Conservation (phyloP, 805 yeast species). For the Schwanniomyces occidentalis region DNA sequence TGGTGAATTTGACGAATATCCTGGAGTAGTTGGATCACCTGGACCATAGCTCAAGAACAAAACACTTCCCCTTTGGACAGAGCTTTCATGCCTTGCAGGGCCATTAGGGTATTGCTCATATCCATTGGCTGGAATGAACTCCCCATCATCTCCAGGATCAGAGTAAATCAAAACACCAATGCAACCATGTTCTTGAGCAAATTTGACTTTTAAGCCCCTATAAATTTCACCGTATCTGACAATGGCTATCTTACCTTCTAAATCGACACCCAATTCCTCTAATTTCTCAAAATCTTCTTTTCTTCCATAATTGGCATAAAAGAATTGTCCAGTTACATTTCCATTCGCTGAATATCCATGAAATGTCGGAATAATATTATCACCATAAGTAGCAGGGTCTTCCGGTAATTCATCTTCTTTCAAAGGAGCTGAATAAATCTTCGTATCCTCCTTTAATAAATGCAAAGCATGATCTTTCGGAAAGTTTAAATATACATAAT, state of each 20-base stretch:
- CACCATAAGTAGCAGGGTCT: constrained; percentile 49
- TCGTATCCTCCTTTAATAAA: constrained; percentile 33
- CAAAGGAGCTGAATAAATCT: constrained; percentile 54
- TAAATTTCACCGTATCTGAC: constrained; percentile 66
- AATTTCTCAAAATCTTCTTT: constrained; percentile 56
- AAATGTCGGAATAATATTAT: constrained; percentile 64
- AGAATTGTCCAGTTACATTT: constrained; percentile 63
- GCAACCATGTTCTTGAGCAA: constrained; percentile 73
- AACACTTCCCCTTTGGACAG: constrained; percentile 77
- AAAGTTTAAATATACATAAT: constrained; percentile 62
- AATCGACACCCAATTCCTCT: constrained; percentile 45
- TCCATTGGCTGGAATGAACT: constrained; percentile 54
- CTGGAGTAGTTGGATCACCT: constrained; percentile 75
- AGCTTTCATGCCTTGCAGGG: constrained; percentile 73
- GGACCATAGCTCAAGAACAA: constrained; percentile 58
- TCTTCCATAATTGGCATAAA: constrained; percentile 72
- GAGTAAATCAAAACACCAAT: constrained; percentile 65
- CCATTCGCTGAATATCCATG: constrained; percentile 78
- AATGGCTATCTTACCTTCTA: constrained; percentile 62
- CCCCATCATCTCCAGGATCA: constrained; percentile 68
- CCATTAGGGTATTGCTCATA: constrained; percentile 70
- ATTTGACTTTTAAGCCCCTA: constrained; percentile 74
- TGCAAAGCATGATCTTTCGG: constrained; percentile 57
- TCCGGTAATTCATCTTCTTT: constrained; percentile 48
- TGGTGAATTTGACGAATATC: constrained; percentile 51